Evolutionary conservation across 1,284 basidiomycete genomes (phyloP).

Genomic region (Marasmius tenuissimus): DNA sequence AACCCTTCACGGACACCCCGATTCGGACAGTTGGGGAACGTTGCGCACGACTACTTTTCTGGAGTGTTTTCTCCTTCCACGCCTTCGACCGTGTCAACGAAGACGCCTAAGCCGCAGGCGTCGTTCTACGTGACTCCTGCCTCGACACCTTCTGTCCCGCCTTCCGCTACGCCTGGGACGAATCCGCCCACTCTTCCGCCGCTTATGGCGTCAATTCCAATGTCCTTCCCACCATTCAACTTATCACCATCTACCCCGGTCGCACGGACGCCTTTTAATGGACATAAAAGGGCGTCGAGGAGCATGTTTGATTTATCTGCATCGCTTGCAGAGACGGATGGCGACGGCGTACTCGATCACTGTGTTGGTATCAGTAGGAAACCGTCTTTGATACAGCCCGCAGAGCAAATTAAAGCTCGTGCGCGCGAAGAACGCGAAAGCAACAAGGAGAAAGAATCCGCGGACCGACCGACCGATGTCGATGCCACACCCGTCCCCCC

Average conservation of each 20-base stretch:
- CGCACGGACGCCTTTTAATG: conserved; percentile 13
- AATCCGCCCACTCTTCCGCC: not conserved
- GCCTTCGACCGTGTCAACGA: not conserved
- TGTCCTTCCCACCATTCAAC: not conserved
- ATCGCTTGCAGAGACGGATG: conserved; percentile 19
- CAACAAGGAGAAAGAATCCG: no score
- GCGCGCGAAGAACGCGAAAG: no score
- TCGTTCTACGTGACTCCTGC: not conserved
- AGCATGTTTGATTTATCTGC: conserved; percentile 44
- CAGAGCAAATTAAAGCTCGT: not conserved
- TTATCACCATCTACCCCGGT: not conserved
- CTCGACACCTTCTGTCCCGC: not conserved
- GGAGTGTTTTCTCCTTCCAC: not conserved
- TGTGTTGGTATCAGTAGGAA: not conserved
- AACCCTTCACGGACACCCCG: conserved; percentile 9
- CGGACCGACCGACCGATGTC: no score
- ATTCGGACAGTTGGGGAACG: conserved; percentile 7
- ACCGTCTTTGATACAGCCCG: not conserved
- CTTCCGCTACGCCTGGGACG: conserved; percentile 5
- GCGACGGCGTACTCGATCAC: conserved; percentile 24
- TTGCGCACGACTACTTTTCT: conserved; percentile 1
- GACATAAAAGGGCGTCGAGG: conserved; percentile 64
- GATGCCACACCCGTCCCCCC: no score
- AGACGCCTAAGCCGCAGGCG: not conserved
- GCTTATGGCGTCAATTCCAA: not conserved